Percentiles rank a stretch among this genome's conserved stretches.
Conservation (phyloP, 1,284 basidiomycete species). For the Stereum hirsutum region DNA sequence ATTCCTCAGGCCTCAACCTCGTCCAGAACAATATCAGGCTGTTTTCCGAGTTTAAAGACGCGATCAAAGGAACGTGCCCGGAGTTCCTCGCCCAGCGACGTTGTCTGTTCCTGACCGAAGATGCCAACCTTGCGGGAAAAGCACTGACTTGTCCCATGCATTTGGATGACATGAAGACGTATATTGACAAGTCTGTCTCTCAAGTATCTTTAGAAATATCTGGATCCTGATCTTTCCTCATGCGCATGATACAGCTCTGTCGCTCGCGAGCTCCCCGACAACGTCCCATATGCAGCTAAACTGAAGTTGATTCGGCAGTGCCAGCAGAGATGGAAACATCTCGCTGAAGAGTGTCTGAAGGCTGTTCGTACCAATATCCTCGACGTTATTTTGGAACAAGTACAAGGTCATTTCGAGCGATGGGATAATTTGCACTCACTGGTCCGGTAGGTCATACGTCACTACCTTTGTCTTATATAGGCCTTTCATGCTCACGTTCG, state of each 20-base stretch:
- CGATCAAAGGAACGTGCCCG: too few species aligned
- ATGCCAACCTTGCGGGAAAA: too few species aligned
- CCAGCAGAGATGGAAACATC: conserved; percentile 22
- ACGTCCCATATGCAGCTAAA: conserved; percentile 24
- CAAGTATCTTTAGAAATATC: not conserved
- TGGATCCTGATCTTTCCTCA: not conserved
- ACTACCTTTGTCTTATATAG: not conserved
- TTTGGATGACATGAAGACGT: conserved; percentile 21
- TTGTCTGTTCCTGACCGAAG: too few species aligned
- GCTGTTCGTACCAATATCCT: conserved; percentile 14
- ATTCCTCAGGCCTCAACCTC: conserved; percentile 24
- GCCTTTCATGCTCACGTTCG: too few species aligned
- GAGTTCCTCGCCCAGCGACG: too few species aligned
- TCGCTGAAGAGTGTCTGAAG: conserved; percentile 21
- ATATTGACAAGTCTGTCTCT: conserved; percentile 22
- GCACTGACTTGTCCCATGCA: too few species aligned
- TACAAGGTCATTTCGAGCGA: conserved; percentile 20
- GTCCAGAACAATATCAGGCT: conserved; percentile 24
- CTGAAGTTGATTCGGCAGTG: conserved; percentile 17
- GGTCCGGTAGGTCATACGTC: conserved; percentile 17
- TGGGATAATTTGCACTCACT: conserved; percentile 19
- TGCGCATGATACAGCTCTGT: too few species aligned
- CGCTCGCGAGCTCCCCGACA: conserved; percentile 24
- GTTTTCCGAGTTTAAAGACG: conserved; percentile 26
- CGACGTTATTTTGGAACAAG: conserved; percentile 13